These are phyloP conservation scores for Phytophthora cryptogea DNA, from an alignment of 352 stramenopile species.

Conservation along the genomic window DNA sequence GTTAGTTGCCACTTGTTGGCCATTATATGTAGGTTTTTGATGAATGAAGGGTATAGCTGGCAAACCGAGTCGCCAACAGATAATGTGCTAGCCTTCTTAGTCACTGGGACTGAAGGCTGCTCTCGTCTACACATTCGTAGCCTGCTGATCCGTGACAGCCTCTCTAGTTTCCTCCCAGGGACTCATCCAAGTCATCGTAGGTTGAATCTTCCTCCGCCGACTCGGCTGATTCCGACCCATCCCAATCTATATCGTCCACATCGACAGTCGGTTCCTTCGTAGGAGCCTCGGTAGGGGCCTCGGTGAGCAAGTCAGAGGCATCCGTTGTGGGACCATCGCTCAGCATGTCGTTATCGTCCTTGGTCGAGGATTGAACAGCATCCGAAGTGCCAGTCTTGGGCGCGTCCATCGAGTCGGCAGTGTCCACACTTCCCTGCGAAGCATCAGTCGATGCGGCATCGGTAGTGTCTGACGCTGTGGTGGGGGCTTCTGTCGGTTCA, in stretches of 20 bases:
- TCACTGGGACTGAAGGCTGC: background rate
- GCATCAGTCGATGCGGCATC: background rate
- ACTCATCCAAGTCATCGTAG: constrained; percentile 19
- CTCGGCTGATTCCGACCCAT: constrained; percentile 20
- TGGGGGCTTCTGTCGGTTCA: background rate
- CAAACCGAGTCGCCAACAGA: background rate
- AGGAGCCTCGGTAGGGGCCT: background rate
- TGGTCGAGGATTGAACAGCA: background rate
- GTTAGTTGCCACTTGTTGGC: background rate
- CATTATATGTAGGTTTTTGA: background rate
- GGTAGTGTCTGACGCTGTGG: background rate
- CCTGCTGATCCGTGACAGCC: background rate
- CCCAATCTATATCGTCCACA: constrained; percentile 10
- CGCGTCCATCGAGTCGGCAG: background rate
- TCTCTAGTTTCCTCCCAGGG: constrained; percentile 11
- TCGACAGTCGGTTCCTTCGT: constrained; percentile 4
- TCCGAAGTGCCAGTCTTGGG: background rate
- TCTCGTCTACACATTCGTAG: constrained; percentile 1
- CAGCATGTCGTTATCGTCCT: background rate
- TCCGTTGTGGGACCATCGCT: constrained; percentile 11
- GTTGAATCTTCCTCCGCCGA: constrained; percentile 10
- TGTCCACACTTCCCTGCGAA: background rate
- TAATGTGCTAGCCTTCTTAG: constrained; percentile 1
- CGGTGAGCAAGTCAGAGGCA: constrained; percentile 15
- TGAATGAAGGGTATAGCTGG: background rate